Percentiles rank a stretch among this genome's conserved stretches.
Evolutionary conservation across 1,284 basidiomycete genomes (phyloP).

Genomic region (Ceratobasidium theobromae): DNA sequence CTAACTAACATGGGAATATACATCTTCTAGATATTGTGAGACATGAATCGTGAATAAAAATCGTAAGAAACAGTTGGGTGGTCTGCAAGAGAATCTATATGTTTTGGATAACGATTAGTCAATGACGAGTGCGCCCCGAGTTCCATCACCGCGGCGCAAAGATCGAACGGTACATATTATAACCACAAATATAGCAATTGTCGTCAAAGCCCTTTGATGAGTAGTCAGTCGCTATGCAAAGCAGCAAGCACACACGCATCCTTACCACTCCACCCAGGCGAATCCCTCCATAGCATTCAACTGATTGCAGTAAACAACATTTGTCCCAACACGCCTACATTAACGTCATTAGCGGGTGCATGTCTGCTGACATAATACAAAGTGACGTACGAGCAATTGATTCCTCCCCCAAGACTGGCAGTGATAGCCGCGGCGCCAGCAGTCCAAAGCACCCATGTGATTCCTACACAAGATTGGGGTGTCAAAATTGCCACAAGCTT

Average conservation of each 20-base stretch:
- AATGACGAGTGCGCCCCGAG: conserved; percentile 52
- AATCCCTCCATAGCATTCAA: conserved; percentile 60
- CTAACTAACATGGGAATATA: conserved; percentile 1
- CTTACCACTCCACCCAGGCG: conserved; percentile 63
- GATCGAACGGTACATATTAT: conserved; percentile 55
- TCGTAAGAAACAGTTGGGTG: not conserved
- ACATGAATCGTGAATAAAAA: too few relatives aligned
- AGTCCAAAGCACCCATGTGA: conserved; percentile 73
- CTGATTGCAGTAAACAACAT: conserved; percentile 62
- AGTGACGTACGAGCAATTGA: conserved; percentile 61
- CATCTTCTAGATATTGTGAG: too few relatives aligned
- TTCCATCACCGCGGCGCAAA: conserved; percentile 58
- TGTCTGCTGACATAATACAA: conserved; percentile 12
- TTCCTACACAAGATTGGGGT: conserved; percentile 43
- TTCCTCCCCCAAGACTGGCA: conserved; percentile 59
- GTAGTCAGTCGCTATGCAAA: not conserved
- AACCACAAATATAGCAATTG: conserved; percentile 55
- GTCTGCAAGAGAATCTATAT: not conserved
- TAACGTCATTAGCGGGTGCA: conserved; percentile 1
- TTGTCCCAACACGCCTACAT: conserved; percentile 43
- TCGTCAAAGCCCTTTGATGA: conserved; percentile 55
- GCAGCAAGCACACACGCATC: conserved; percentile 23
- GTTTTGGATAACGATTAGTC: not conserved
- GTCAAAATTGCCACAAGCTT: not conserved
- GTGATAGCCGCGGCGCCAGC: conserved; percentile 69